Conservation (phyloP, 768 basidiomycete species). For the Butyriboletus loyo region DNA sequence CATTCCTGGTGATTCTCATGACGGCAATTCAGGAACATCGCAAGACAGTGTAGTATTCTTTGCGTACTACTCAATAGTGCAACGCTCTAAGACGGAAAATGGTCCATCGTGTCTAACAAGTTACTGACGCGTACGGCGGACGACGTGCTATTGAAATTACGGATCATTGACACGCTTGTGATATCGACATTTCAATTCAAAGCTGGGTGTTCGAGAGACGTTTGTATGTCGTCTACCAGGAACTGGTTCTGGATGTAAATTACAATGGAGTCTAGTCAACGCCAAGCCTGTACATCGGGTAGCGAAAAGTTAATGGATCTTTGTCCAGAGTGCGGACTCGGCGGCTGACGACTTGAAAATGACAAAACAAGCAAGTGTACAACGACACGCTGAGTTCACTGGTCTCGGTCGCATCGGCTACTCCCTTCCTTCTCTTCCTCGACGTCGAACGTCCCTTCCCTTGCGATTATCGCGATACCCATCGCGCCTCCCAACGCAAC, state of each 20-base stretch:
- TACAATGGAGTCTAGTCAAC: neutral
- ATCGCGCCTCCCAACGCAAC: neutral
- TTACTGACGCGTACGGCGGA: neutral
- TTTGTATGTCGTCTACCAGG: neutral
- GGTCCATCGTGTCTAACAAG: neutral
- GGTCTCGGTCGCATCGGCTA: conserved; percentile 13
- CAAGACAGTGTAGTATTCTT: conserved; percentile 27
- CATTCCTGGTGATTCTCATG: neutral
- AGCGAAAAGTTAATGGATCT: neutral
- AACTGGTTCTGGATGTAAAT: neutral
- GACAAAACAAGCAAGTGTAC: conserved; percentile 28
- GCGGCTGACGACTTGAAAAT: conserved; percentile 29
- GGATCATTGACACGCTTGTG: neutral
- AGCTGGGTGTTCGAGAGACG: neutral
- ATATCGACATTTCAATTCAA: neutral
- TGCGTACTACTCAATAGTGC: neutral
- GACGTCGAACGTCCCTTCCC: conserved; percentile 2
- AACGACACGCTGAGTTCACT: conserved; percentile 7
- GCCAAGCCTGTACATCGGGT: neutral
- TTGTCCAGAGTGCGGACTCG: conserved; percentile 3
- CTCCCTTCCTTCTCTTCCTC: conserved; percentile 6
- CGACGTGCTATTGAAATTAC: conserved; percentile 5
- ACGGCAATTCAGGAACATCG: conserved; percentile 40
- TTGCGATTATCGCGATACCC: conserved; percentile 8
- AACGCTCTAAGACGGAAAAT: neutral